phyloP scores from a whole-genome alignment of 2,329 filamentous ascomycete species.

The Colletotrichum sp. region DNA sequence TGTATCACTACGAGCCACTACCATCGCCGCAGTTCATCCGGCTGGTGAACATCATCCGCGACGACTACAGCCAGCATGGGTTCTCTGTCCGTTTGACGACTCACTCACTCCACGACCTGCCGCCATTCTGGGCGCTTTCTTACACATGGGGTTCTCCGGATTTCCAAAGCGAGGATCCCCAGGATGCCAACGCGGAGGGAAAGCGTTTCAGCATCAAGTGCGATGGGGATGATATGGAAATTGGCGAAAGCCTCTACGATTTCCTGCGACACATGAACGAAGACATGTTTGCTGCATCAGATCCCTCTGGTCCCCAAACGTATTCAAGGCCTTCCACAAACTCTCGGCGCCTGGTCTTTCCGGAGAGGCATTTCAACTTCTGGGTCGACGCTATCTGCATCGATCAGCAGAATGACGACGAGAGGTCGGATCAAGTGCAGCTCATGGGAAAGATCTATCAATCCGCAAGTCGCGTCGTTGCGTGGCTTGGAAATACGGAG shows the following conservation, averaged over 20 bases:
- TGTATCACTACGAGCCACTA: conserved; percentile 12
- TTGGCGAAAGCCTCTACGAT: not conserved
- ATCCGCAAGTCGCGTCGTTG: not conserved
- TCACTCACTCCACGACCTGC: not conserved
- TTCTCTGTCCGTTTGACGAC: not conserved
- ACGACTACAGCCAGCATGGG: not conserved
- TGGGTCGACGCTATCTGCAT: conserved; percentile 27
- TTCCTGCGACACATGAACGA: not conserved
- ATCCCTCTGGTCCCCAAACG: too few species aligned
- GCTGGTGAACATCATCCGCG: not conserved
- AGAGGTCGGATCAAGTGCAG: conserved; percentile 21
- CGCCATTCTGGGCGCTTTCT: not conserved
- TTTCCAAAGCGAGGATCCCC: not conserved
- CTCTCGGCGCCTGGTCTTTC: not conserved
- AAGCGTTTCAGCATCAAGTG: not conserved
- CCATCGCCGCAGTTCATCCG: not conserved
- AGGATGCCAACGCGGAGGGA: not conserved
- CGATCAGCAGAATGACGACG: conserved; percentile 16
- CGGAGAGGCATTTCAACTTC: not conserved
- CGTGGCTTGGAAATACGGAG: not conserved
- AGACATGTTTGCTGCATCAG: not conserved
- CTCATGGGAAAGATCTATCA: conserved; percentile 25
- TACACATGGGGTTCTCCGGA: conserved; percentile 1
- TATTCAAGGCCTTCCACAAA: not conserved
- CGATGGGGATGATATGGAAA: not conserved